A percentile compares a stretch with the other conserved stretches of the same genome.
These are phyloP conservation scores for Phytopythium mirpurense DNA, from an alignment of 352 stramenopile species.

Conservation along the genomic window DNA sequence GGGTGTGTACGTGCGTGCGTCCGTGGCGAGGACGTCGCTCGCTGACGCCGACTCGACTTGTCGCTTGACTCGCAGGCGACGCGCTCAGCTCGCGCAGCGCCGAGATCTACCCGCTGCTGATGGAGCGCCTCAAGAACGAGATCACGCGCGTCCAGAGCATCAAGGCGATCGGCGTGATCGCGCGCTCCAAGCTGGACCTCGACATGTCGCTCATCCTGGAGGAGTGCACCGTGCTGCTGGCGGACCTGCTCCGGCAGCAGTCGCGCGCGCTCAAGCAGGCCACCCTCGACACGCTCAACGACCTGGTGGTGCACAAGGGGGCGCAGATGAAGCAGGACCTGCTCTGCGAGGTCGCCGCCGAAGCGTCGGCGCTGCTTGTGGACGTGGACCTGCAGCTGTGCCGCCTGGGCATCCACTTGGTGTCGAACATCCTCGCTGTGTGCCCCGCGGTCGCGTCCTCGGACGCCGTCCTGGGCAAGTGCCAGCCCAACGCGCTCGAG, in stretches of 20 bases:
- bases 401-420: slow-evolving; percentile 90
- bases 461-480: slow-evolving; percentile 57
- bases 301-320: slow-evolving; percentile 81
- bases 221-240: slow-evolving; percentile 85
- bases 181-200: slow-evolving; percentile 76
- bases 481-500: slow-evolving; percentile 73
- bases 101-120: slow-evolving; percentile 89
- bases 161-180: slow-evolving; percentile 92
- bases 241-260: slow-evolving; percentile 92
- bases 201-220: slow-evolving; percentile 90
- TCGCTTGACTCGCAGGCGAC: slow-evolving; percentile 68
- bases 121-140: slow-evolving; percentile 97
- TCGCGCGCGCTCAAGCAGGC: slow-evolving; percentile 94
- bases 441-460: slow-evolving; percentile 51
- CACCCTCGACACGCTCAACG: slow-evolving; percentile 90
- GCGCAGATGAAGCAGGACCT: slow-evolving; percentile 65
- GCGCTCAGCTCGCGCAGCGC: slow-evolving; percentile 73
- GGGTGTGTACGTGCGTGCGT: neutral
- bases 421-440: slow-evolving; percentile 68
- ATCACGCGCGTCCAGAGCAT: slow-evolving; percentile 97
- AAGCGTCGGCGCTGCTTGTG: slow-evolving; percentile 88
- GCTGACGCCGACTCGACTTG: no score
- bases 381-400: slow-evolving; percentile 97
- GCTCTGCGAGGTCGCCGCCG: slow-evolving; percentile 86
- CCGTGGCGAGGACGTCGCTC: no score